Conservation (phyloP, 257 asterid species). For the Solanum piurae region DNA sequence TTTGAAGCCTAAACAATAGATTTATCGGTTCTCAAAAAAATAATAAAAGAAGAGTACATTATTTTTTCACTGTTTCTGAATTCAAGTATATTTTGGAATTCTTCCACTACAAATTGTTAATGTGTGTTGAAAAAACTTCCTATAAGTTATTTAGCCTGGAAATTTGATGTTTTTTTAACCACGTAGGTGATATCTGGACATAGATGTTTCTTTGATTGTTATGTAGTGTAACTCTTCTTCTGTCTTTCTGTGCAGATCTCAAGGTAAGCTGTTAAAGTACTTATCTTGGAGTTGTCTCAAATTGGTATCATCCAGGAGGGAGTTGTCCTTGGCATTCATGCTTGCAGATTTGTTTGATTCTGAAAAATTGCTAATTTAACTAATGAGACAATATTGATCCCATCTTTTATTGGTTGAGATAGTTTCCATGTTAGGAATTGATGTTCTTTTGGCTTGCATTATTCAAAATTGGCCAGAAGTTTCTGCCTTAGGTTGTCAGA, state of each 20-base stretch:
- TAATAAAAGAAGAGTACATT: background rate
- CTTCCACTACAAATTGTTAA: background rate
- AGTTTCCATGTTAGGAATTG: background rate
- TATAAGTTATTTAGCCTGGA: background rate
- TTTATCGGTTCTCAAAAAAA: background rate
- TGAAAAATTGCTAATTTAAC: background rate
- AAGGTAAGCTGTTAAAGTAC: conserved; percentile 43
- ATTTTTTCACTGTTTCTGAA: background rate
- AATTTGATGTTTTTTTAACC: background rate
- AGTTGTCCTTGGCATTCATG: conserved; percentile 1
- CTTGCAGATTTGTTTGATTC: background rate
- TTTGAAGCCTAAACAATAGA: background rate
- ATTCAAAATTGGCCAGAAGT: background rate
- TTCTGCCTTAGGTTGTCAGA: background rate
- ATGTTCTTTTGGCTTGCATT: background rate
- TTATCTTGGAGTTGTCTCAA: conserved; percentile 16
- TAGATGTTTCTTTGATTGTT: background rate
- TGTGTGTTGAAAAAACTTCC: background rate
- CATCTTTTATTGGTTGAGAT: background rate
- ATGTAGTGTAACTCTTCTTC: background rate
- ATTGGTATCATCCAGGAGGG: conserved; percentile 25
- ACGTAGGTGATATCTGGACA: background rate
- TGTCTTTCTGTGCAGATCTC: conserved; percentile 58
- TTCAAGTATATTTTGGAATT: background rate
- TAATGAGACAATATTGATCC: background rate